phyloP scores from a whole-genome alignment of 2,329 filamentous ascomycete genomes.

The Hysterium pulicare region DNA sequence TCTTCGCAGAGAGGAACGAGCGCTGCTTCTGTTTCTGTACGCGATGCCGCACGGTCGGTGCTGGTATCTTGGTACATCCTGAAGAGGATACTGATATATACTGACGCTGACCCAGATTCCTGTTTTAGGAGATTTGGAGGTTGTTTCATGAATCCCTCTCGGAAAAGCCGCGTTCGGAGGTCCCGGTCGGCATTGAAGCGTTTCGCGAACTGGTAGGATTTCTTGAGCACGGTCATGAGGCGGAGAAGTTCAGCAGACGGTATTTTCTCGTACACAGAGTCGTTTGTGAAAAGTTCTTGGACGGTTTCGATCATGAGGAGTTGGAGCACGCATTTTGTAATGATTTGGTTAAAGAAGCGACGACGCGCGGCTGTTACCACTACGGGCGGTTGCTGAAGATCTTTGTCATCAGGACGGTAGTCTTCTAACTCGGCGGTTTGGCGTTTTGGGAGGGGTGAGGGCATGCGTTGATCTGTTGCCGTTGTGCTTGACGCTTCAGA shows the following conservation, averaged over 20 bases:
- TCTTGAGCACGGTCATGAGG: conserved; percentile 91
- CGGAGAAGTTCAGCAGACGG: conserved; percentile 85
- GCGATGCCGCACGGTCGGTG: conserved; percentile 74
- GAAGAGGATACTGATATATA: conserved; percentile 93
- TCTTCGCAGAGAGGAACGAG: conserved; percentile 93
- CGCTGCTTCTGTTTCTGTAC: conserved; percentile 82
- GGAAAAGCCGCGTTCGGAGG: conserved; percentile 87
- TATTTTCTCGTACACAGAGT: conserved; percentile 89
- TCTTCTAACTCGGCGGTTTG: conserved; percentile 66
- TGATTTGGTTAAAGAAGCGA: conserved; percentile 98
- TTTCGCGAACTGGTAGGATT: conserved; percentile 93
- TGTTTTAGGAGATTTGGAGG: conserved; percentile 97
- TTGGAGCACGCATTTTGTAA: conserved; percentile 95
- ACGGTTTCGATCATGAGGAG: conserved; percentile 99
- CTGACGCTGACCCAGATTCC: conserved; percentile 86
- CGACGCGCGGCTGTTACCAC: conserved; percentile 90
- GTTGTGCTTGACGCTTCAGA: conserved; percentile 22
- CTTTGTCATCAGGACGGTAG: conserved; percentile 66
- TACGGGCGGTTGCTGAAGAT: conserved; percentile 80
- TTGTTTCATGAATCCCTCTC: conserved; percentile 99
- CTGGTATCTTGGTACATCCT: conserved; percentile 93
- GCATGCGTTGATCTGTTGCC: conserved; percentile 24
- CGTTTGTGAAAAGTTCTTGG: conserved; percentile 96
- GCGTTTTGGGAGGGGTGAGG: conserved; percentile 32
- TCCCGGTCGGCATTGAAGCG: conserved; percentile 98